A percentile compares a stretch with the other conserved stretches of the same genome.
Evolutionary conservation across 2,329 filamentous ascomycete species (phyloP).

Genomic region (Aspergillus jensenii): DNA sequence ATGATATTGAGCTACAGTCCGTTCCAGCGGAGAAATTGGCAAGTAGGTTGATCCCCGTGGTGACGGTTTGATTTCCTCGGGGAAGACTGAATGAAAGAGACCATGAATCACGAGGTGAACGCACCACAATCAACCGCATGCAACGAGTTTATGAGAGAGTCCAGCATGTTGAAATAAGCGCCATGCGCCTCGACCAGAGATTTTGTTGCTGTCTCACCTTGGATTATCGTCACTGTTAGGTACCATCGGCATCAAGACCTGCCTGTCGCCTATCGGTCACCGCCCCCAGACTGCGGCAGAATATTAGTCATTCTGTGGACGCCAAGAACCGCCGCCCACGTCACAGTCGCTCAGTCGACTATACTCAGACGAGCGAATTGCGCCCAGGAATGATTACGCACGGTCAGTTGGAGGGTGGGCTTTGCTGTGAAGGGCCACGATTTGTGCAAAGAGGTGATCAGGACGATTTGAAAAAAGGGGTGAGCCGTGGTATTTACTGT

Average conservation of each 20-base stretch:
- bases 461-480: neutral
- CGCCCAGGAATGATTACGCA: neutral
- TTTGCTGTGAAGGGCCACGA: neutral
- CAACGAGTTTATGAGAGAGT: neutral
- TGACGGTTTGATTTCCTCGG: neutral
- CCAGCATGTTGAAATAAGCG: neutral
- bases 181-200: neutral
- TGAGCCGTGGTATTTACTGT: no score
- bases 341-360: conserved; percentile 3
- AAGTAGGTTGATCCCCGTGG: neutral
- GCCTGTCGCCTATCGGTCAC: conserved; percentile 2
- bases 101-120: neutral
- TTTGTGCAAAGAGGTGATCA: neutral
- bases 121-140: neutral
- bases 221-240: conserved; percentile 5
- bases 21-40: neutral
- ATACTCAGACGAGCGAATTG: neutral
- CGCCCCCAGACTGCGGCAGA: conserved; percentile 1
- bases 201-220: neutral
- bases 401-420: neutral
- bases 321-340: conserved; percentile 14
- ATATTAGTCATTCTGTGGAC: conserved; percentile 13
- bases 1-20: neutral
- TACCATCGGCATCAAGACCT: neutral
- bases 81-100: neutral